A percentile compares a stretch with the other conserved stretches of the same genome.
Evolutionary conservation across 441 rosid species (phyloP).

Genomic region (Mallotus repandus): DNA sequence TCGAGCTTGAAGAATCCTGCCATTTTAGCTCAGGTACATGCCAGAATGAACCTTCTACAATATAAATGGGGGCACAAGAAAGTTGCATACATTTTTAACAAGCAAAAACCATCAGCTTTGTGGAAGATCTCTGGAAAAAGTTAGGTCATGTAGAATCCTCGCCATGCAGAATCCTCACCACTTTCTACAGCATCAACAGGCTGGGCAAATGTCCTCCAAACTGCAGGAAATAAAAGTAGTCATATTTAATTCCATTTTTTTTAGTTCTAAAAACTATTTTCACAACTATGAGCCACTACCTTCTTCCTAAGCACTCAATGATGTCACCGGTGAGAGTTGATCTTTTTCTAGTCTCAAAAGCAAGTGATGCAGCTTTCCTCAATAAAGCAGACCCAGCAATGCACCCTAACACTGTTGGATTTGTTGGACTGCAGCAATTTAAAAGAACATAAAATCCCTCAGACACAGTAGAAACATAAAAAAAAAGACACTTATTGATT

Average conservation of each 20-base stretch:
- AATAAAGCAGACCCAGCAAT: constrained; percentile 76
- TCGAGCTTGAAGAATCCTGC: too few species aligned
- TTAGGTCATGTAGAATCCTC: neutral
- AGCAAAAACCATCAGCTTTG: neutral
- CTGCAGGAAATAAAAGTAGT: constrained; percentile 35
- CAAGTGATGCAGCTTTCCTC: constrained; percentile 83
- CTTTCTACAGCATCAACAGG: constrained; percentile 25
- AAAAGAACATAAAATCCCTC: constrained; percentile 9
- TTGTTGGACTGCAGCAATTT: constrained; percentile 39
- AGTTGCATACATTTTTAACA: too few species aligned
- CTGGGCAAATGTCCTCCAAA: constrained; percentile 78
- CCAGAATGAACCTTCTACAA: too few species aligned
- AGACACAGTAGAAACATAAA: neutral
- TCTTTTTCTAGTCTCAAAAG: constrained; percentile 62
- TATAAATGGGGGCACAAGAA: too few species aligned
- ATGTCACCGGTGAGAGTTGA: constrained; percentile 87
- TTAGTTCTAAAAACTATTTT: neutral
- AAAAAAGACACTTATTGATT: neutral
- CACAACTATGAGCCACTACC: constrained; percentile 37
- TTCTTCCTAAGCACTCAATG: constrained; percentile 67
- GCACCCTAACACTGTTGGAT: constrained; percentile 75
- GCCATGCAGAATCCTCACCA: too few species aligned
- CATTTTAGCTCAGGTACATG: too few species aligned
- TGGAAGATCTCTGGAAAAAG: neutral
- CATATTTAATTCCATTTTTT: neutral